Evolutionary conservation across 1,284 basidiomycete genomes (phyloP).

Genomic region (Trichosporon asahii): DNA sequence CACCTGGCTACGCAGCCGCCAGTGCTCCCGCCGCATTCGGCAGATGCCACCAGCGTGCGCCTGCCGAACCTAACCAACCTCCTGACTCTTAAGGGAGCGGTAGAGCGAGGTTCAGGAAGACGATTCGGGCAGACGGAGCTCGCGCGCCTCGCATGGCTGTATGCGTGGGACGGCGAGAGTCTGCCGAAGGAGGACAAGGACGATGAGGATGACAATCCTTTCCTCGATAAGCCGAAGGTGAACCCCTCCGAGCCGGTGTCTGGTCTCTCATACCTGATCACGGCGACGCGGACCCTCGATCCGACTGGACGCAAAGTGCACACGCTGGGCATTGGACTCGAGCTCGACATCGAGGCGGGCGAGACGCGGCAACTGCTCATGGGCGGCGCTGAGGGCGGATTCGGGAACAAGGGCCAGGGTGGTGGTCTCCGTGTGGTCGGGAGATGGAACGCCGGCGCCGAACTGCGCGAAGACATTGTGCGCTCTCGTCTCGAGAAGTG

Average conservation of each 20-base stretch:
- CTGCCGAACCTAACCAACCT: conserved; percentile 48
- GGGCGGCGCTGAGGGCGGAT: conserved; percentile 36
- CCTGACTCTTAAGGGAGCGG: conserved; percentile 41
- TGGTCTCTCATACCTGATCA: conserved; percentile 44
- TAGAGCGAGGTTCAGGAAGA: conserved; percentile 46
- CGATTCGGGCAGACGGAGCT: conserved; percentile 48
- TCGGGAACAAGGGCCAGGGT: conserved; percentile 41
- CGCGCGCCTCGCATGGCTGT: conserved; percentile 50
- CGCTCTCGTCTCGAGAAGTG: conserved; percentile 44
- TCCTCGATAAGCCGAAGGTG: conserved; percentile 22
- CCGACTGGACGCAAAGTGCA: conserved; percentile 38
- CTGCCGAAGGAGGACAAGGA: conserved; percentile 31
- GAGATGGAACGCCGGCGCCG: conserved; percentile 47
- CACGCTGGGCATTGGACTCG: conserved; percentile 49
- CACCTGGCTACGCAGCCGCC: conserved; percentile 51
- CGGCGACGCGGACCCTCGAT: conserved; percentile 48
- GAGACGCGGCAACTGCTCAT: conserved; percentile 45
- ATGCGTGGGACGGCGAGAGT: conserved; percentile 47
- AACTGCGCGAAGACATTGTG: conserved; percentile 42
- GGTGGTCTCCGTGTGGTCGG: conserved; percentile 48
- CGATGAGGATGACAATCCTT: conserved; percentile 24
- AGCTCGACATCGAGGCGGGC: conserved; percentile 44
- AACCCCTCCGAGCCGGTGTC: conserved; percentile 8
- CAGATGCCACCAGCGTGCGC: conserved; percentile 32
- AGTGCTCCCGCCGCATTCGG: conserved; percentile 46